These are phyloP conservation scores for Trichoderma virens DNA, from an alignment of 495 filamentous ascomycete species.

Conservation along the genomic window DNA sequence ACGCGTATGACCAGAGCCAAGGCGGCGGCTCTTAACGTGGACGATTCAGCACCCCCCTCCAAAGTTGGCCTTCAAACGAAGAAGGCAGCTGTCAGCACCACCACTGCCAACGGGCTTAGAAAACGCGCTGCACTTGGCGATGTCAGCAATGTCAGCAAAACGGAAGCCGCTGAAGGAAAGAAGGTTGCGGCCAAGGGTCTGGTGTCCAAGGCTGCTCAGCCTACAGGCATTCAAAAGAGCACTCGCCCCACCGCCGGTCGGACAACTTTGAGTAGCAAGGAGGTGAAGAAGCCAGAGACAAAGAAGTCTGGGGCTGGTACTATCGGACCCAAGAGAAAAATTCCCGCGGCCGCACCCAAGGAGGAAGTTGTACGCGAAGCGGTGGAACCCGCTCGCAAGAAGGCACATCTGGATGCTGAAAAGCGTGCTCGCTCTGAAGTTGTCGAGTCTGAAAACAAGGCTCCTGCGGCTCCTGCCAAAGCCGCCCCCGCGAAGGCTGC, in stretches of 20 bases:
- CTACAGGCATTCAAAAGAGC: conserved; percentile 70
- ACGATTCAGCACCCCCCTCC: conserved; percentile 42
- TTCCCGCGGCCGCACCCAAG: conserved; percentile 45
- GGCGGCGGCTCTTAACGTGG: conserved; percentile 61
- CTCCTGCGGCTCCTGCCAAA: conserved; percentile 18
- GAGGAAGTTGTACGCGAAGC: conserved; percentile 50
- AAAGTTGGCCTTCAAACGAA: conserved; percentile 67
- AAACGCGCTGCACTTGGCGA: conserved; percentile 79
- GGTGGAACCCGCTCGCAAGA: conserved; percentile 48
- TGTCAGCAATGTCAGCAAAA: conserved; percentile 89
- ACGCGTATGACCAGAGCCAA: conserved; percentile 90
- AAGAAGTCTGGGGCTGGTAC: conserved; percentile 70
- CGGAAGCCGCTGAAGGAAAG: conserved; percentile 61
- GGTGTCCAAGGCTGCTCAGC: conserved; percentile 66
- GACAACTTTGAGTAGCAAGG: conserved; percentile 54
- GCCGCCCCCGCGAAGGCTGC: conserved; percentile 19
- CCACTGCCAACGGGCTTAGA: conserved; percentile 42
- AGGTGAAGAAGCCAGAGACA: conserved; percentile 60
- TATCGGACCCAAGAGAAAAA: conserved; percentile 53
- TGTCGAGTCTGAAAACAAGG: conserved; percentile 38
- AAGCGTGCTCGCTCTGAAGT: conserved; percentile 28
- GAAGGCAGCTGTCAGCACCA: conserved; percentile 52
- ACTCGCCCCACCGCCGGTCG: conserved; percentile 33
- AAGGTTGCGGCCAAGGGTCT: conserved; percentile 42
- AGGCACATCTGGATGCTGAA: conserved; percentile 31